Conservation (phyloP, 192 early-diverging fungal species). For the Thamnidium elegans region DNA sequence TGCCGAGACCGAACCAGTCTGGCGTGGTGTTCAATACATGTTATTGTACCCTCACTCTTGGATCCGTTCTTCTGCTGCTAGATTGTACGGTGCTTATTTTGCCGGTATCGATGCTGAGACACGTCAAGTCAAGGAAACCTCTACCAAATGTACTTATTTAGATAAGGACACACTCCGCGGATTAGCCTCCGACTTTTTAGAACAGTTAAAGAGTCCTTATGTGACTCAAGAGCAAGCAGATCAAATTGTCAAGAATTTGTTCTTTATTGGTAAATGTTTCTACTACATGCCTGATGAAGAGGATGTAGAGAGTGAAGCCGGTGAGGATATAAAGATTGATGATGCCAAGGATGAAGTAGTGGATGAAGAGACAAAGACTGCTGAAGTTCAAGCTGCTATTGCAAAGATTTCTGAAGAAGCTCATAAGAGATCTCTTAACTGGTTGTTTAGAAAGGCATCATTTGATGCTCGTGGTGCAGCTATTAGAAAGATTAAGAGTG, state of each 20-base stretch:
- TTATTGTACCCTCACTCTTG: constrained; percentile 88
- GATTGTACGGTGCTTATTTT: constrained; percentile 79
- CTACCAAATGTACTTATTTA: constrained; percentile 34
- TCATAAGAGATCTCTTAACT: constrained; percentile 45
- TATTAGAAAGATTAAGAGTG: constrained; percentile 30
- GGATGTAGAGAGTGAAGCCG: constrained; percentile 33
- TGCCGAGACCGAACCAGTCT: constrained; percentile 52
- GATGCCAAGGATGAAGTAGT: constrained; percentile 37
- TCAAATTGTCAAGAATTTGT: constrained; percentile 92
- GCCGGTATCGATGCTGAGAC: constrained; percentile 60
- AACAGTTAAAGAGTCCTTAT: constrained; percentile 65
- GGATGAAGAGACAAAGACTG: constrained; percentile 28
- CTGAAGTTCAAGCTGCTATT: constrained; percentile 14
- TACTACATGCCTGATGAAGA: constrained; percentile 38
- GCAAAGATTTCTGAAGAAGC: constrained; percentile 21
- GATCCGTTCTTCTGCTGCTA: constrained; percentile 71
- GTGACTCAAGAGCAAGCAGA: constrained; percentile 77
- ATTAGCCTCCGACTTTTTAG: constrained; percentile 50
- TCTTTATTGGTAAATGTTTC: constrained; percentile 84
- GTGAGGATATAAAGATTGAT: constrained; percentile 42
- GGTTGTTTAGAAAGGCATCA: constrained; percentile 60
- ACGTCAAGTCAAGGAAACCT: constrained; percentile 22
- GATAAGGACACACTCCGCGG: constrained; percentile 43
- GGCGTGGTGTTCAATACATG: constrained; percentile 62
- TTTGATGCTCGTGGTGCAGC: constrained; percentile 64